These are phyloP conservation scores for Leishmania tropica DNA, from an alignment of 208 protist species.

Conservation along the genomic window DNA sequence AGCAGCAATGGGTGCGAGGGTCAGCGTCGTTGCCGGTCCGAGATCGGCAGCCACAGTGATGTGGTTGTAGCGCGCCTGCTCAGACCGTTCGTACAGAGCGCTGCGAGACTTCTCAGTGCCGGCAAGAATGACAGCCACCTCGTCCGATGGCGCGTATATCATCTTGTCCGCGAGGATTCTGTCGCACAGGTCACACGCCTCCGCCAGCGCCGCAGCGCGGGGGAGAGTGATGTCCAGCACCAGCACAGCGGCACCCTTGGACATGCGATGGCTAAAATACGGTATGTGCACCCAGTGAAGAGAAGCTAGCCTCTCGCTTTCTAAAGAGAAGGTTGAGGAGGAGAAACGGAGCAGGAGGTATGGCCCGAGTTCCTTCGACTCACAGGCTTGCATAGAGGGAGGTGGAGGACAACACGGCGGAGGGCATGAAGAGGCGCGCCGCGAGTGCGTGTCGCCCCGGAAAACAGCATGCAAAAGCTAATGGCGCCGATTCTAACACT, in stretches of 20 bases:
- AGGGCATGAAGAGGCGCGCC: neutral
- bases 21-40: constrained; percentile 8
- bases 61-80: constrained; percentile 23
- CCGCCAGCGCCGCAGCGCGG: constrained; percentile 11
- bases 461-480: neutral
- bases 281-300: neutral
- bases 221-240: constrained; percentile 55
- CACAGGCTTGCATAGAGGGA: neutral
- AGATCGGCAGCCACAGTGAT: constrained; percentile 23
- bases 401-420: neutral
- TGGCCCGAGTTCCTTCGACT: neutral
- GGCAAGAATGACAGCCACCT: constrained; percentile 70
- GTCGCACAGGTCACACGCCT: constrained; percentile 42
- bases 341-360: neutral
- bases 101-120: constrained; percentile 51
- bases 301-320: constrained; percentile 8
- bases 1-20: constrained; percentile 8
- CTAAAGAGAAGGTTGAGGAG: neutral
- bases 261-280: neutral
- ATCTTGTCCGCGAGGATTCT: constrained; percentile 42
- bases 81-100: constrained; percentile 24
- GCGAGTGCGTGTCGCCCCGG: neutral
- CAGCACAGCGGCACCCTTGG: constrained; percentile 45
- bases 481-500: neutral
- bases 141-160: constrained; percentile 56